A percentile compares a stretch with the other conserved stretches of the same genome.
phyloP scores from a whole-genome alignment of 192 early-diverging fungal species.

The Coemansia sp. region DNA sequence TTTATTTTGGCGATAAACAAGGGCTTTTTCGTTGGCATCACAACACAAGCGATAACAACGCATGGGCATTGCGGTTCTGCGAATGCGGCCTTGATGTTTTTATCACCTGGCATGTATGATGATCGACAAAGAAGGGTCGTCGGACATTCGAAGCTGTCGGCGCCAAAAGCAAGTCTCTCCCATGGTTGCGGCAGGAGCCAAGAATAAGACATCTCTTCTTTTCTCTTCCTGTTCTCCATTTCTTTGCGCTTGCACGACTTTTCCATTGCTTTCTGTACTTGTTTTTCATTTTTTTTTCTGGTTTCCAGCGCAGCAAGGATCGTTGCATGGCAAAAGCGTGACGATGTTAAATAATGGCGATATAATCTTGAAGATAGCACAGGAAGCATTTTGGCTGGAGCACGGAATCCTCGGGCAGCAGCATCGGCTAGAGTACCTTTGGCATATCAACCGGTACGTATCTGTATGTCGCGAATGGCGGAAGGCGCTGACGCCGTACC shows the following conservation, averaged over 20 bases:
- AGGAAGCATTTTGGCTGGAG: constrained; percentile 24
- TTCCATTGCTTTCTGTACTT: not conserved
- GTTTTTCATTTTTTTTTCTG: not conserved
- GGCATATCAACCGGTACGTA: constrained; percentile 17
- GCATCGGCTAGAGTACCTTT: constrained; percentile 24
- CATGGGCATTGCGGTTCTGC: too few species aligned
- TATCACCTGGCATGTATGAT: not conserved
- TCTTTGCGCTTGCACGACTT: not conserved
- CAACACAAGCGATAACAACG: too few species aligned
- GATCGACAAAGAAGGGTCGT: not conserved
- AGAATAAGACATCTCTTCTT: not conserved
- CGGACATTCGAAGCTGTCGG: not conserved
- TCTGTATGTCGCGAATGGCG: constrained; percentile 27
- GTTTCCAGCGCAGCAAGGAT: not conserved
- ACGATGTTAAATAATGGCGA: constrained; percentile 10
- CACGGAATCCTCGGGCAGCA: constrained; percentile 16
- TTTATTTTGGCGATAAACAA: too few species aligned
- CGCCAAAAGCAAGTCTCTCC: not conserved
- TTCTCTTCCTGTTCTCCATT: not conserved
- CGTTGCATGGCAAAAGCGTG: not conserved
- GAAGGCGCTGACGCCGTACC: constrained; percentile 12
- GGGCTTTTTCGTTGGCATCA: too few species aligned
- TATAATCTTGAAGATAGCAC: constrained; percentile 24
- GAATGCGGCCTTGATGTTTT: not conserved
- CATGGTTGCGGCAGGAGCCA: not conserved